Conservation (phyloP, 805 yeast genomes). For the Yamadazyma tumulicola region DNA sequence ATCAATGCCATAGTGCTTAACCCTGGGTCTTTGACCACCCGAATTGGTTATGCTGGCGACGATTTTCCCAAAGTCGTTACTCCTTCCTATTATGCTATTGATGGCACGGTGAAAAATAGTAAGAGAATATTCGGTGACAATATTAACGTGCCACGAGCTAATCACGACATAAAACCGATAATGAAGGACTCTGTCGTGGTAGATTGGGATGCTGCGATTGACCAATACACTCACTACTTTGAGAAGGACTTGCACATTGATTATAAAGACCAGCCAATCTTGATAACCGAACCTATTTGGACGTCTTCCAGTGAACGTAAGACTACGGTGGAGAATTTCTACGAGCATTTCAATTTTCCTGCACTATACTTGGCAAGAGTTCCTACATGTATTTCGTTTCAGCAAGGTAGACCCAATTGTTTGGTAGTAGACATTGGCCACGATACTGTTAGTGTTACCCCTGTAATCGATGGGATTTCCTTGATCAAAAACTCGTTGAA, state of each 20-base stretch:
- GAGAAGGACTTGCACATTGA: slow-evolving; percentile 48
- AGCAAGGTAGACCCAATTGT: slow-evolving; percentile 84
- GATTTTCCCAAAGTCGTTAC: slow-evolving; percentile 75
- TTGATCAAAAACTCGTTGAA: slow-evolving; percentile 64
- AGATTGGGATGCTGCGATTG: slow-evolving; percentile 86
- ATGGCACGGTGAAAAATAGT: slow-evolving; percentile 14
- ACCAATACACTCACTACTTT: slow-evolving; percentile 66
- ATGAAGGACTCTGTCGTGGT: slow-evolving; percentile 57
- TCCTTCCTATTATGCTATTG: slow-evolving; percentile 59
- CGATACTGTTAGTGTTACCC: slow-evolving; percentile 71
- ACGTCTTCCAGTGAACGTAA: slow-evolving; percentile 62
- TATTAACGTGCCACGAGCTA: slow-evolving; percentile 48
- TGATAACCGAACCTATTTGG: slow-evolving; percentile 89
- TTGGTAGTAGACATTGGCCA: slow-evolving; percentile 85
- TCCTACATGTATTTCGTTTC: slow-evolving; percentile 87
- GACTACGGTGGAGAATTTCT: slow-evolving; percentile 65
- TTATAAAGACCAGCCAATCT: slow-evolving; percentile 65
- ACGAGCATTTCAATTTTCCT: slow-evolving; percentile 69
- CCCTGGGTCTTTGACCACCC: slow-evolving; percentile 81
- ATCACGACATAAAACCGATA: slow-evolving; percentile 52
- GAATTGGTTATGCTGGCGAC: slow-evolving; percentile 90
- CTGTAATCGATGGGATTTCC: slow-evolving; percentile 79
- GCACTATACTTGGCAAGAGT: slow-evolving; percentile 78
- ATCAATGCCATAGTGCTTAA: slow-evolving; percentile 88
- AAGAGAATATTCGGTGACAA: slow-evolving; percentile 34